A percentile compares a stretch with the other conserved stretches of the same genome.
phyloP scores from a whole-genome alignment of 225 moss, liverwort and hornwort species.

The Anthoceros angustus region DNA sequence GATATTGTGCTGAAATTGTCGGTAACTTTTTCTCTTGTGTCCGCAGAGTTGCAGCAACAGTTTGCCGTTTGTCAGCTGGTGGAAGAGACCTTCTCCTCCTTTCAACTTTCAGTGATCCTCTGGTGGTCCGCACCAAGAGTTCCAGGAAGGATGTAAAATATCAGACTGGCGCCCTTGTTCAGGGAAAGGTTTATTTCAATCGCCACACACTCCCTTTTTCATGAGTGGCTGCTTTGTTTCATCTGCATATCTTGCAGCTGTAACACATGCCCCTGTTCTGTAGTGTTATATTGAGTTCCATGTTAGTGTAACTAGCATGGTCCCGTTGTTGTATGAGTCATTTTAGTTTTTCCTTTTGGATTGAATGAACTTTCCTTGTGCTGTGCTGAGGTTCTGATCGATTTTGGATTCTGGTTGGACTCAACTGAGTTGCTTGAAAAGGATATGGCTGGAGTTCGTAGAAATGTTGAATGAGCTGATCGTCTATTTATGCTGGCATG shows the following conservation, averaged over 20 bases:
- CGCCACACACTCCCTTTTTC: background rate
- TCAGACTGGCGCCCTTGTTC: conserved; percentile 44
- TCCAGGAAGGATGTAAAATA: conserved; percentile 36
- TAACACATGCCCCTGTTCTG: too few species aligned
- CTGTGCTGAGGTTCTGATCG: background rate
- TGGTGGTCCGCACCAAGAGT: conserved; percentile 30
- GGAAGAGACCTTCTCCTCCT: conserved; percentile 51
- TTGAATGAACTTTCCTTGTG: background rate
- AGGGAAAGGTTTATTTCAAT: conserved; percentile 47
- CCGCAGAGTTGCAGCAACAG: conserved; percentile 48
- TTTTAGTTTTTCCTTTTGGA: too few species aligned
- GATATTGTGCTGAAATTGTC: too few species aligned
- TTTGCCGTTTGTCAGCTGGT: conserved; percentile 42
- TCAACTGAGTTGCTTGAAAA: too few species aligned
- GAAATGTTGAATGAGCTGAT: background rate
- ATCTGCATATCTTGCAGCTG: too few species aligned
- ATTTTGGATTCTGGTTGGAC: too few species aligned
- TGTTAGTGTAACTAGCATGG: too few species aligned
- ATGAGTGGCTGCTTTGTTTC: too few species aligned
- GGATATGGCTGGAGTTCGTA: too few species aligned
- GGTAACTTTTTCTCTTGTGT: background rate
- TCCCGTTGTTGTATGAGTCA: too few species aligned
- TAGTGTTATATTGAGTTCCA: too few species aligned
- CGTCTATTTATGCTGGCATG: background rate
- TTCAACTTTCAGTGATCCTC: conserved; percentile 21